Conservation (phyloP, 2,329 filamentous ascomycete genomes). For the Phaeosphaeriaceae sp. region DNA sequence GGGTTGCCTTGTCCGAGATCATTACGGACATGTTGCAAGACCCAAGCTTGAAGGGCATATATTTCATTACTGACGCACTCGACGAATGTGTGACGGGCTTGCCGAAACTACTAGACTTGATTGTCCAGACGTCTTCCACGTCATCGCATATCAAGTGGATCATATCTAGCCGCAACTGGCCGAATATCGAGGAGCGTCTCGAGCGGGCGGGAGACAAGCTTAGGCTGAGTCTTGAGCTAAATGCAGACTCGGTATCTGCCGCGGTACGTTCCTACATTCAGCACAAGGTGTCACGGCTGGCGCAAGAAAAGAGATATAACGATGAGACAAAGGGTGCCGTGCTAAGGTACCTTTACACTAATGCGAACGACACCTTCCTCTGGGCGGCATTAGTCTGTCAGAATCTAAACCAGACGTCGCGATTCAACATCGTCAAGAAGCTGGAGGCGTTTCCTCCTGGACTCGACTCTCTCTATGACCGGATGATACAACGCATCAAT, state of each 20-base stretch:
- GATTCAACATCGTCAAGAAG: conserved; percentile 18
- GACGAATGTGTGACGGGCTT: neutral
- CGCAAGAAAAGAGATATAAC: conserved; percentile 40
- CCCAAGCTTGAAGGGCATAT: neutral
- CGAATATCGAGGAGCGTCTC: conserved; percentile 45
- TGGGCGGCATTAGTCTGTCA: conserved; percentile 38
- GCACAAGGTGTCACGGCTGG: conserved; percentile 40
- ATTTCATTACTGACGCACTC: neutral
- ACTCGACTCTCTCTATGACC: conserved; percentile 48
- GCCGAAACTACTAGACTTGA: neutral
- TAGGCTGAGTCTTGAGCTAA: conserved; percentile 46
- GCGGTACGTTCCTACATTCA: conserved; percentile 51
- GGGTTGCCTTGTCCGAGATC: conserved; percentile 28
- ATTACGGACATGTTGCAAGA: conserved; percentile 48
- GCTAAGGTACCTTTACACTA: conserved; percentile 29
- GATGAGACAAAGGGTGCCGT: conserved; percentile 39
- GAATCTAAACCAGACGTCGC: conserved; percentile 28
- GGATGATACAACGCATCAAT: conserved; percentile 49
- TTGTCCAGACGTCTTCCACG: neutral
- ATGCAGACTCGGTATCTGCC: conserved; percentile 36
- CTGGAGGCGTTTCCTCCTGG: conserved; percentile 44
- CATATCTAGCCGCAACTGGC: conserved; percentile 24
- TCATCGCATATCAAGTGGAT: conserved; percentile 11
- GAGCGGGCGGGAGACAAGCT: conserved; percentile 9
- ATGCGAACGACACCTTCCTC: conserved; percentile 50